Evolutionary conservation across 75 land plant genomes (phyloP).

Genomic region (Cryptomeria japonica): DNA sequence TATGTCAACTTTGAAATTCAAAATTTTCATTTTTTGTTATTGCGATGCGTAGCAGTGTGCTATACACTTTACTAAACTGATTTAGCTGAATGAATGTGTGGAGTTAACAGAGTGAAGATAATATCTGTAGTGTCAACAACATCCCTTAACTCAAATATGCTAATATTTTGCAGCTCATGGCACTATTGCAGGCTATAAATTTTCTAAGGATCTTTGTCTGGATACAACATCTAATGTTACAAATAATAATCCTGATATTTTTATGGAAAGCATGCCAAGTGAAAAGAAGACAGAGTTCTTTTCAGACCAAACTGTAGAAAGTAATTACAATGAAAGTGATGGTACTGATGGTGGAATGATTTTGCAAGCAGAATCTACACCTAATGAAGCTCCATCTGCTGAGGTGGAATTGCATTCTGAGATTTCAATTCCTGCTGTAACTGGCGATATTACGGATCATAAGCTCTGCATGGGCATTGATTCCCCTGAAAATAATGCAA

Average conservation of each 20-base stretch:
- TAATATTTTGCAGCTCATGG: not conserved
- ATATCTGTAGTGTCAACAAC: not conserved
- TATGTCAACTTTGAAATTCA: not conserved
- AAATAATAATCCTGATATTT: not conserved
- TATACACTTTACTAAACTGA: not conserved
- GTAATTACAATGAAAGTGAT: not conserved
- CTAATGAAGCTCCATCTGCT: not conserved
- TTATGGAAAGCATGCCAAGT: not conserved
- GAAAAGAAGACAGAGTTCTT: not conserved
- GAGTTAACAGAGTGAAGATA: not conserved
- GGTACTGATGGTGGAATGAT: not conserved
- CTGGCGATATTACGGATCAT: not conserved
- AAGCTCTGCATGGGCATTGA: not conserved
- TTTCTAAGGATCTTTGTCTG: not conserved
- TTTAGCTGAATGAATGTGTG: not conserved
- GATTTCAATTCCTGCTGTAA: not conserved
- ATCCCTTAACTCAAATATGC: not conserved
- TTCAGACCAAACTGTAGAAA: not conserved
- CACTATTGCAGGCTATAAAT: not conserved
- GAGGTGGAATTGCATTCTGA: not conserved
- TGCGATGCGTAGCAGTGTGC: not conserved
- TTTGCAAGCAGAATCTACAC: not conserved
- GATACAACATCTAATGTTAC: not conserved
- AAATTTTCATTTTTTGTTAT: not conserved
- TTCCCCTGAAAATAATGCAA: not conserved